Evolutionary conservation across 139 green algal species (phyloP), one percentile per base, ranked within the genome.

Genomic region (Chlamydomonas sp.): DNA sequence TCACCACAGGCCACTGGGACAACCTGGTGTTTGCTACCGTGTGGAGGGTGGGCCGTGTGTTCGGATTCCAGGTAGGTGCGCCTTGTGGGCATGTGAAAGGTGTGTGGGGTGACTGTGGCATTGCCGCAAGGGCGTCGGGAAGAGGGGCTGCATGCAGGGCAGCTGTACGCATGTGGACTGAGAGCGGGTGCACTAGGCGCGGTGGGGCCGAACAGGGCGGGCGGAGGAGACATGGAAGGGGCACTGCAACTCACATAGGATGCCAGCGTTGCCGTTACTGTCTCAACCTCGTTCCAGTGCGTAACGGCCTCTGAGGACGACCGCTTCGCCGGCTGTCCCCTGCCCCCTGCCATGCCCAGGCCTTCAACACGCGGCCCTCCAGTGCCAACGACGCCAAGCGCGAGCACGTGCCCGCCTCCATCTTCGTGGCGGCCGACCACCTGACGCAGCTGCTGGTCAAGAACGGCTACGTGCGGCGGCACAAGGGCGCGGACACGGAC

Each of bases 401-500:
- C 1, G 83, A 88, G 75, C 83, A 77, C 57, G 89, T 85, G 0
- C 92, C 93, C 15, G 91, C 92, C 8, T 90, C 89, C 63, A 94
- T 96, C 64, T 96, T 96, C 66, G 85, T 93, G 67, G 93, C 91
- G 20, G 93, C 89, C 2, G 93, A 96, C 83, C 93, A 96, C 90
- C 85, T 96, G 61, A 88, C 88, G 5, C 91, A 95, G 76, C 79
- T 96, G 82, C 91, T 96, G 62, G 93, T 94, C 0, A 95, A 90
- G 63, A 95, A 95, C 79, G 85, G 86, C 78, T 95, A 94, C 79
- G 92, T 94, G 82, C 85, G 93, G 63, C 83, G 83, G 1, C 16
- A 83, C 63, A 15, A 63, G 6, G 83, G 83, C 3, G 83, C 82
- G 3, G 83, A 88, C 73, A 71, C 83, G 74, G 83, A 88, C 49